phyloP scores from a whole-genome alignment of 2,329 filamentous ascomycete genomes.

The Ophiosphaerella narmari region DNA sequence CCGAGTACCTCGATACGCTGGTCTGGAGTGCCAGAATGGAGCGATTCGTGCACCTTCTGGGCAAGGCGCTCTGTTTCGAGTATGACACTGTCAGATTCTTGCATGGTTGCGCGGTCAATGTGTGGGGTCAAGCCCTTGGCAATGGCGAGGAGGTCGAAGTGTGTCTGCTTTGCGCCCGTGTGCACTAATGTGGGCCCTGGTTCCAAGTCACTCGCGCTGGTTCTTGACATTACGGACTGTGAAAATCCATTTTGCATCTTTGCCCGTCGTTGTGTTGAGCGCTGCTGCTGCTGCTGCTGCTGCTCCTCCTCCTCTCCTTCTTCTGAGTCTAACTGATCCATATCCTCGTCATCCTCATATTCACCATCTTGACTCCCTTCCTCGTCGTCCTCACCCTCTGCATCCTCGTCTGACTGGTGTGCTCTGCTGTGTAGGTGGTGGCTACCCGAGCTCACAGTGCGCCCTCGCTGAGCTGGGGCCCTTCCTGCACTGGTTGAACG shows the following conservation, averaged over 20 bases:
- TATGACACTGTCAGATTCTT: slow-evolving; percentile 73
- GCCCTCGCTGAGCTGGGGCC: slow-evolving; percentile 34
- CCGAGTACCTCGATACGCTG: slow-evolving; percentile 34
- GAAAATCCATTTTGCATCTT: slow-evolving; percentile 30
- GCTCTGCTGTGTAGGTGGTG: slow-evolving; percentile 46
- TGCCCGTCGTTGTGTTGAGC: slow-evolving; percentile 47
- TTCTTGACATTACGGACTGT: slow-evolving; percentile 43
- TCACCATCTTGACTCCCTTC: slow-evolving; percentile 28
- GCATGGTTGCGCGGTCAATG: slow-evolving; percentile 62
- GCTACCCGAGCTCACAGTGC: slow-evolving; percentile 25
- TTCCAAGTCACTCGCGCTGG: slow-evolving; percentile 37
- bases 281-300: slow-evolving; percentile 47
- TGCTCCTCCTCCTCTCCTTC: slow-evolving; percentile 36
- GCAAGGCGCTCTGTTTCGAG: slow-evolving; percentile 76
- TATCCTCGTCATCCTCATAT: slow-evolving; percentile 32
- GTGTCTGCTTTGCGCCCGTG: slow-evolving; percentile 48
- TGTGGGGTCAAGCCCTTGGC: slow-evolving; percentile 70
- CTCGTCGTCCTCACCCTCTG: slow-evolving; percentile 48
- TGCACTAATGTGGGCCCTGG: slow-evolving; percentile 30
- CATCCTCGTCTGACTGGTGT: slow-evolving; percentile 24
- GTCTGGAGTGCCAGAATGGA: slow-evolving; percentile 37
- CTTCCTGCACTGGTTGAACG: slow-evolving; percentile 35
- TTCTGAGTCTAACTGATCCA: slow-evolving; percentile 41
- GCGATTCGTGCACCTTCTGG: slow-evolving; percentile 41
- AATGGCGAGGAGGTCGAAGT: slow-evolving; percentile 70